A percentile compares a stretch with the other conserved stretches of the same genome.
Conservation (phyloP, 108 stramenopile genomes). For the Cylindrotheca fusiformis region DNA sequence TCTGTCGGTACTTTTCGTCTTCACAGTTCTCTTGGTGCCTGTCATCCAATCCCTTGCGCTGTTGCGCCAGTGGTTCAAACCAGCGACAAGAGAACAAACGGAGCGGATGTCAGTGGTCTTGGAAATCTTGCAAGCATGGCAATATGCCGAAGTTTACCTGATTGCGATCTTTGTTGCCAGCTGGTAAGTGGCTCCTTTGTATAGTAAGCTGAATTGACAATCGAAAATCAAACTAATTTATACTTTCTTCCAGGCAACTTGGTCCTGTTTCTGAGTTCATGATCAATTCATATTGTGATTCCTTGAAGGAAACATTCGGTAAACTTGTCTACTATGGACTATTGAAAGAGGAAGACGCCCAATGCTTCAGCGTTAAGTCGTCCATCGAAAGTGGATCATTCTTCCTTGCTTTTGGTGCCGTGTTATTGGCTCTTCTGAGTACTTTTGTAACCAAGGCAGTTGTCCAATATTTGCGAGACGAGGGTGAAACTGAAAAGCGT, state of each 20-base stretch:
- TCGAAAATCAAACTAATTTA: not conserved
- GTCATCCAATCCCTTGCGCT: conserved; percentile 51
- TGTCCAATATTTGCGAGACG: conserved; percentile 33
- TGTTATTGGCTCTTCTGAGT: conserved; percentile 41
- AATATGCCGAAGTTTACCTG: conserved; percentile 82
- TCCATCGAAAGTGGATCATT: conserved; percentile 51
- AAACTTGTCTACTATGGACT: conserved; percentile 65
- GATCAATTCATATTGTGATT: conserved; percentile 69
- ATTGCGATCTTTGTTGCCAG: conserved; percentile 64
- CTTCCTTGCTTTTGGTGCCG: conserved; percentile 50
- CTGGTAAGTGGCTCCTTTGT: conserved; percentile 34
- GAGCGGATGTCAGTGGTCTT: conserved; percentile 31
- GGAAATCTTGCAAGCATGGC: conserved; percentile 75
- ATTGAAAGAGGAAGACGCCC: conserved; percentile 64
- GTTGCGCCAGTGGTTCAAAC: conserved; percentile 59
- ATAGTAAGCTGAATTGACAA: not conserved
- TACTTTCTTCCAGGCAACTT: conserved; percentile 44
- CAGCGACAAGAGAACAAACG: conserved; percentile 33
- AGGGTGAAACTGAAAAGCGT: not conserved
- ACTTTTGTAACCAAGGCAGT: conserved; percentile 46
- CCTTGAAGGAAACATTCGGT: conserved; percentile 49
- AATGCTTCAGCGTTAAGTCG: conserved; percentile 71
- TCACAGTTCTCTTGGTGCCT: conserved; percentile 71
- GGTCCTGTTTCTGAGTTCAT: conserved; percentile 68
- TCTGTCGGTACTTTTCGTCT: conserved; percentile 48